phyloP scores from a whole-genome alignment of 371 early-diverging fungal genomes.

The Blyttiomyces sp. region DNA sequence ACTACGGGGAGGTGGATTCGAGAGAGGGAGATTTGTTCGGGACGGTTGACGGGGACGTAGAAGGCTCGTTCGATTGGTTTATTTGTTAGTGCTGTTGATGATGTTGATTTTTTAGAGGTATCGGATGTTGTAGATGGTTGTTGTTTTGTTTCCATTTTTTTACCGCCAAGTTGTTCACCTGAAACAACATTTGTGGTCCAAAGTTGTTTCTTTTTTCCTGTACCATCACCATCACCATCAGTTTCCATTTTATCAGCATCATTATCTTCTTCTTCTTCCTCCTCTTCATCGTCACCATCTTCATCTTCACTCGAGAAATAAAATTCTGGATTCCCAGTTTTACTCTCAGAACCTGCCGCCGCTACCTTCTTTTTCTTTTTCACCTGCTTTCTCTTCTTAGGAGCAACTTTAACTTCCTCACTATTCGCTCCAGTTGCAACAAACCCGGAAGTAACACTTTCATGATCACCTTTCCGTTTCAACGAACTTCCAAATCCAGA shows the following conservation, averaged over 20 bases:
- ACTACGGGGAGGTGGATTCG: constrained; percentile 83
- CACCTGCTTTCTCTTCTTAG: background rate
- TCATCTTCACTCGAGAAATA: too few species aligned
- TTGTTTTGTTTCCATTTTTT: background rate
- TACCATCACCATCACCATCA: background rate
- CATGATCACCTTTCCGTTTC: constrained; percentile 15
- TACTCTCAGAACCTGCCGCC: too few species aligned
- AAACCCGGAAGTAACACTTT: background rate
- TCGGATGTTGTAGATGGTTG: background rate
- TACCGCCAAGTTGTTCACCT: constrained; percentile 20
- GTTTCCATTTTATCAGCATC: constrained; percentile 3
- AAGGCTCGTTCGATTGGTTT: constrained; percentile 42
- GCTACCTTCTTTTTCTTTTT: too few species aligned
- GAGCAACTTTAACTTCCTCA: constrained; percentile 15
- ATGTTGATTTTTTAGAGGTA: background rate
- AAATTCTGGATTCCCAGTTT: too few species aligned
- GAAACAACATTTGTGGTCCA: constrained; percentile 23
- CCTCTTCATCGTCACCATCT: constrained; percentile 30
- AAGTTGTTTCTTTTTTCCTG: constrained; percentile 2
- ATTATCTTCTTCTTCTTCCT: constrained; percentile 37
- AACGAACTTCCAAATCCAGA: constrained; percentile 26
- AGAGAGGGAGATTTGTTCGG: constrained; percentile 67
- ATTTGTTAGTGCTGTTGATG: background rate
- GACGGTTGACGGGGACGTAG: constrained; percentile 76
- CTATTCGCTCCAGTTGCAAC: constrained; percentile 29